Base-by-base conservation (phyloP, 2,329 filamentous ascomycete species). In the Cordyceps militaris region DNA sequence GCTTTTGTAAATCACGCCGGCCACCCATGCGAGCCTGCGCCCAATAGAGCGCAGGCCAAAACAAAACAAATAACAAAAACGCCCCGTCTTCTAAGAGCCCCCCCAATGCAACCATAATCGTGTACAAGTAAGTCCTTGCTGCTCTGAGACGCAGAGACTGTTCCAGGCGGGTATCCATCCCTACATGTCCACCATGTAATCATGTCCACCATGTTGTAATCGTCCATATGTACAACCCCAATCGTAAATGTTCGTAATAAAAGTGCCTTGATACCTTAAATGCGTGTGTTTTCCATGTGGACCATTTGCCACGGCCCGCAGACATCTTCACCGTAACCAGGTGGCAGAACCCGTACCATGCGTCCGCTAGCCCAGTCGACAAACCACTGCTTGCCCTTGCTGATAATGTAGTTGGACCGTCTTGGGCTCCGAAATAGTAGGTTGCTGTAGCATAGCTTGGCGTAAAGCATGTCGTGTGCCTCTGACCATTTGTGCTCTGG, bases 381-480 rank as follows among this genome's bases (percentile, higher is more conserved):
- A 59, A 76, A 76, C 79, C 80, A 84, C 64, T 80, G 75, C 66
- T 79, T 82, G 43, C 80, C 81, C 61, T 79, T 76, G 67, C 73
- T 74, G 64, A 84, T 76, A 58, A 84, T 76, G 62, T 80, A 80
- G 64, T 82, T 80, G 60, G 76, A 80, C 66, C 84, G 83, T 54
- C 81, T 73, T 24, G 82, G 82, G 59, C 77, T 80, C 58, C 78
- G 74, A 66, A 79, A 81, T 24, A 82, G 72, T 10, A 84, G 70
- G 51, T 82, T 79, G n/a, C 78, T 77, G 67, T 83, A 83, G 69
- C 81, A 84, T 10, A 82, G 73, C 67, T 80, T 82, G 53, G 81
- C 81, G 60, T 84, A 84, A 28, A 83, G 70, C 69, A 82, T 74
- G 63, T 84, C 81, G 67, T 84, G 81, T 34, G 76, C 76, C 46